Evolutionary conservation across 2,329 filamentous ascomycete genomes (phyloP).

Genomic region (Arthrobotrys musiformis): DNA sequence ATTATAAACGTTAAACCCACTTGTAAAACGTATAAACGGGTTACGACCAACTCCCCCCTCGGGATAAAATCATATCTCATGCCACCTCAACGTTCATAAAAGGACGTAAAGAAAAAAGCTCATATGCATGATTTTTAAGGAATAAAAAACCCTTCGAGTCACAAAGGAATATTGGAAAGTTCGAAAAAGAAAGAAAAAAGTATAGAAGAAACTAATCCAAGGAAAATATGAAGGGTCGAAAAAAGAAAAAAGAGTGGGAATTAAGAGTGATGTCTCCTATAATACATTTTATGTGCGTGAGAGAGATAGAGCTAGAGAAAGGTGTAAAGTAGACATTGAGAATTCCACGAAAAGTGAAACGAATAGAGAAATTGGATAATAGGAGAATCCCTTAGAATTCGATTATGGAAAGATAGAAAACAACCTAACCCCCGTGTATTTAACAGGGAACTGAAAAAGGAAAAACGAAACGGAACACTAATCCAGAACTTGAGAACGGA

Average conservation of each 20-base stretch:
- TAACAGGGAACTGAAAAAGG: neutral
- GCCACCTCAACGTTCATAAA: neutral
- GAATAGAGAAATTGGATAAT: slow-evolving; percentile 3
- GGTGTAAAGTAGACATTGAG: neutral
- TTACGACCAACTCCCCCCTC: neutral
- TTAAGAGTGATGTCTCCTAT: slow-evolving; percentile 22
- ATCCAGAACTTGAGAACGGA: slow-evolving; percentile 14
- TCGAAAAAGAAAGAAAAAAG: neutral
- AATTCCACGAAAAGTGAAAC: neutral
- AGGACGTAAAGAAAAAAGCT: slow-evolving; percentile 9
- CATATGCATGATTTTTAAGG: neutral
- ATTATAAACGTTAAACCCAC: neutral
- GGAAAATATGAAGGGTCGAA: too few relatives aligned
- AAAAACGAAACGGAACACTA: slow-evolving; percentile 14
- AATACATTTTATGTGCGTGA: slow-evolving; percentile 22
- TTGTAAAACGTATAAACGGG: neutral
- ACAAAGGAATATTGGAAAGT: neutral
- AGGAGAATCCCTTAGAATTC: slow-evolving; percentile 25
- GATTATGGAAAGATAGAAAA: slow-evolving; percentile 20
- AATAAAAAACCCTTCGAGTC: neutral
- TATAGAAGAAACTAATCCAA: neutral
- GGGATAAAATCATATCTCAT: neutral
- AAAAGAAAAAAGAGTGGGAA: slow-evolving; percentile 18
- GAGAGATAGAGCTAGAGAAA: neutral
- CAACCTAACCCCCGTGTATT: neutral